Percentiles rank a stretch among this genome's conserved stretches.
These are phyloP conservation scores for Calycina herbarum DNA, from an alignment of 2,329 filamentous ascomycete species.

Conservation along the genomic window DNA sequence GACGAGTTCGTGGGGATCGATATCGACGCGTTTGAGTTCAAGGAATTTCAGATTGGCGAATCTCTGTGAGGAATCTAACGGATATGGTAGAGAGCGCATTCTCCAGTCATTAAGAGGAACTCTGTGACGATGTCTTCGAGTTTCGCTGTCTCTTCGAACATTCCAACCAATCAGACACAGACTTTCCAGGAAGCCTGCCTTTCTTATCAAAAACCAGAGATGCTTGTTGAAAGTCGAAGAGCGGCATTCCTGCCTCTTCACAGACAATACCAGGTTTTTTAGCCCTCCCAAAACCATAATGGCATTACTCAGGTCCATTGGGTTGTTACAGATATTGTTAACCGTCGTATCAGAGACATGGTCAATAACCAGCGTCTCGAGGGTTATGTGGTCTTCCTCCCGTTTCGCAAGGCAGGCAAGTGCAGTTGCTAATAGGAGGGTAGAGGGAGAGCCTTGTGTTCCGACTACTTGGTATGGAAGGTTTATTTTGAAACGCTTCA, in stretches of 20 bases:
- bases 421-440: constrained; percentile 53
- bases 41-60: constrained; percentile 30
- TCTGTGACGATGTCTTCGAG: constrained; percentile 23
- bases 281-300: constrained; percentile 44
- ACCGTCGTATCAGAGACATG: constrained; percentile 51
- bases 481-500: constrained; percentile 50
- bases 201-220: constrained; percentile 52
- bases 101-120: constrained; percentile 29
- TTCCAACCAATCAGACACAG: constrained; percentile 49
- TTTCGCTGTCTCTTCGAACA: constrained; percentile 28
- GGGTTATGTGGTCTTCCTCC: constrained; percentile 44
- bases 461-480: constrained; percentile 54
- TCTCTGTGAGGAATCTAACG: constrained; percentile 14
- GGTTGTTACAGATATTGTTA: constrained; percentile 52
- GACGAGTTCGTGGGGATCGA: constrained; percentile 30
- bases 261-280: constrained; percentile 47
- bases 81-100: constrained; percentile 36
- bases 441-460: constrained; percentile 47
- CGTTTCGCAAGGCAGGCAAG: constrained; percentile 49
- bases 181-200: constrained; percentile 46
- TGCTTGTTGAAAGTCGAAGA: constrained; percentile 44
- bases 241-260: constrained; percentile 47
- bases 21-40: constrained; percentile 38
- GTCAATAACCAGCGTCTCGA: constrained; percentile 51
- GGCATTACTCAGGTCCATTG: constrained; percentile 51